A percentile compares a stretch with the other conserved stretches of the same genome.
These are phyloP conservation scores for Fusarium compactum DNA, from an alignment of 2,329 filamentous ascomycete genomes.

Conservation along the genomic window DNA sequence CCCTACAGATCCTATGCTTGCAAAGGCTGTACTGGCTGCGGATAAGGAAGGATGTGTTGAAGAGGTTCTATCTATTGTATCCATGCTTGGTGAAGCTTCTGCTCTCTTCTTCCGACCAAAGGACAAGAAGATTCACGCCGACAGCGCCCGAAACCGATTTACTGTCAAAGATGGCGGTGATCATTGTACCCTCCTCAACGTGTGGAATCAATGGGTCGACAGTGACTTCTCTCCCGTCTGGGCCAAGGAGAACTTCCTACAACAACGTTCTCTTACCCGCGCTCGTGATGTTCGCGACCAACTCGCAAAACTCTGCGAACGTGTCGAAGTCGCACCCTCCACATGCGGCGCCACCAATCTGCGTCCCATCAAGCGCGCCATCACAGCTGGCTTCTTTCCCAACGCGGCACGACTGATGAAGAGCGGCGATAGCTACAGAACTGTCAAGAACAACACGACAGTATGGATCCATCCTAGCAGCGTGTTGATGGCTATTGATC, in stretches of 20 bases:
- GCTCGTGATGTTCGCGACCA: conserved; percentile 94
- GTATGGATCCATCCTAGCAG: conserved; percentile 93
- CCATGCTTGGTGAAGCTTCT: conserved; percentile 90
- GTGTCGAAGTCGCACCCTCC: conserved; percentile 84
- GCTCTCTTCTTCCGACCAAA: conserved; percentile 95
- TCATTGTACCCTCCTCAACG: conserved; percentile 86
- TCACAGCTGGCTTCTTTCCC: conserved; percentile 93
- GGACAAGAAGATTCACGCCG: conserved; percentile 96
- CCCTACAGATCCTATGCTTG: conserved; percentile 90
- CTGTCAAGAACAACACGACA: conserved; percentile 88
- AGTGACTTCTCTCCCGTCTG: conserved; percentile 89
- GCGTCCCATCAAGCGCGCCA: conserved; percentile 82
- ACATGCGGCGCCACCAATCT: conserved; percentile 78
- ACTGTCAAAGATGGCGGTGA: conserved; percentile 93
- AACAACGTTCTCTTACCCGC: conserved; percentile 88
- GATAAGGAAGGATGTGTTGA: conserved; percentile 93
- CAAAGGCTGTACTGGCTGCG: conserved; percentile 88
- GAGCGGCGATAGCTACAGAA: conserved; percentile 88
- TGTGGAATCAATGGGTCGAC: conserved; percentile 97
- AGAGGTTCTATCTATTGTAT: conserved; percentile 91
- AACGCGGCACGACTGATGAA: conserved; percentile 88
- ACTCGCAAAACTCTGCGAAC: conserved; percentile 89
- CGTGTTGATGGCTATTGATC: conserved; percentile 82
- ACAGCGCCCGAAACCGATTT: conserved; percentile 89
- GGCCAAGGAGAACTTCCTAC: conserved; percentile 92